Percentiles rank a stretch among this genome's conserved stretches.
phyloP scores from a whole-genome alignment of 768 basidiomycete genomes.

The Phylloporus sp. region DNA sequence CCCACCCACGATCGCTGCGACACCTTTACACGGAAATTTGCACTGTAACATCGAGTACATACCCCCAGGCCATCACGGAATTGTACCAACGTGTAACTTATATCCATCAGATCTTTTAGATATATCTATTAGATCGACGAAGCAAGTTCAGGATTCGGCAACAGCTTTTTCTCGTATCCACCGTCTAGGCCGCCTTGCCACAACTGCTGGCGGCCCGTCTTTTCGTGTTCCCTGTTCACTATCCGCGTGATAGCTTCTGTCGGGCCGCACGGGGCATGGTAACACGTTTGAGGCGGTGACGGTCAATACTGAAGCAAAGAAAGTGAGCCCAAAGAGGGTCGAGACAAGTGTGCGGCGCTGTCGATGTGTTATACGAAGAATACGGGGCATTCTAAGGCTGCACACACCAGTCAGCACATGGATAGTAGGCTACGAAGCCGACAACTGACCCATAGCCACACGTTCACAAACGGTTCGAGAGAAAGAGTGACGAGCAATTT shows the following conservation, averaged over 20 bases:
- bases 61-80: constrained; percentile 19
- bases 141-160: constrained; percentile 5
- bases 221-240: constrained; percentile 33
- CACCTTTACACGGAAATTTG: constrained; percentile 26
- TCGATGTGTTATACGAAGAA: constrained; percentile 50
- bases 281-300: constrained; percentile 77
- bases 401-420: constrained; percentile 44
- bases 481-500: background rate
- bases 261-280: constrained; percentile 72
- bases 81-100: constrained; percentile 20
- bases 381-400: constrained; percentile 56
- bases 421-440: background rate
- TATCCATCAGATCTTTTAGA: constrained; percentile 11
- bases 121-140: background rate
- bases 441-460: constrained; percentile 26
- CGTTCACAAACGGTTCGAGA: background rate
- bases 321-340: constrained; percentile 76
- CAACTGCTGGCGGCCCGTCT: constrained; percentile 35
- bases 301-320: constrained; percentile 72
- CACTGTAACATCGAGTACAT: constrained; percentile 28
- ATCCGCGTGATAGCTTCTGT: constrained; percentile 59
- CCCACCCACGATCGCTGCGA: constrained; percentile 12
- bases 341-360: constrained; percentile 72
- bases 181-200: constrained; percentile 62
- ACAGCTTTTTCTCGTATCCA: constrained; percentile 75